These are phyloP conservation scores for Tulasnella sp. DNA, from an alignment of 768 basidiomycete genomes.

Conservation along the genomic window DNA sequence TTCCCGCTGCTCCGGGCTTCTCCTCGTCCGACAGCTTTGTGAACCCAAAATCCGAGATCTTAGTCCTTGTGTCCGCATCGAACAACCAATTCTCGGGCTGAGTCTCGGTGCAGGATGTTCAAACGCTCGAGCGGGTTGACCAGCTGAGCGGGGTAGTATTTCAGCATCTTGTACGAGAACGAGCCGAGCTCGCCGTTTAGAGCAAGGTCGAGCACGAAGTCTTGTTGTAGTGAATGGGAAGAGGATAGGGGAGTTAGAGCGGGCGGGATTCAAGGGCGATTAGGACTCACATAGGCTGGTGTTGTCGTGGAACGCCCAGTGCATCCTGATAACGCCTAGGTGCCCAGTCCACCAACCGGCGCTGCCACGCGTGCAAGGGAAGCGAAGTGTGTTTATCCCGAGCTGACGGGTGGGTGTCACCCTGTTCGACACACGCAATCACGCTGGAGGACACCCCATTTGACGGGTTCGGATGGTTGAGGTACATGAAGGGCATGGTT, in stretches of 20 bases:
- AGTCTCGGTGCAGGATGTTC: constrained; percentile 82
- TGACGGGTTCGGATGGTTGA: too few species aligned
- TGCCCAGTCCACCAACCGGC: constrained; percentile 38
- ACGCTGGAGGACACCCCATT: too few species aligned
- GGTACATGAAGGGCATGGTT: too few species aligned
- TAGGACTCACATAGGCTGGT: constrained; percentile 63
- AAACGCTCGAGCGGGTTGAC: constrained; percentile 80
- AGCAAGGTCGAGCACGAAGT: constrained; percentile 34
- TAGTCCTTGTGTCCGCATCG: constrained; percentile 76
- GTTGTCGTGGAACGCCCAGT: constrained; percentile 78
- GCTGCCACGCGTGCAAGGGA: background rate
- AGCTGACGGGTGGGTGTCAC: too few species aligned
- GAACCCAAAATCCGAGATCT: constrained; percentile 96
- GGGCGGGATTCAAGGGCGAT: background rate
- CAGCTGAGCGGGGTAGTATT: constrained; percentile 83
- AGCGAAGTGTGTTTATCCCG: background rate
- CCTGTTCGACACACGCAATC: too few species aligned
- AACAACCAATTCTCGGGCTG: constrained; percentile 85
- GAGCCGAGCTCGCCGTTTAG: constrained; percentile 59
- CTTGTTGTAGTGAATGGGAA: constrained; percentile 14
- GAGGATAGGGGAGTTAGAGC: background rate
- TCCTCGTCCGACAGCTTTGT: constrained; percentile 41
- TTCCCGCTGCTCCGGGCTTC: background rate
- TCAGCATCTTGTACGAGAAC: constrained; percentile 59
- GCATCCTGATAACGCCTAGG: constrained; percentile 69